Base-by-base conservation (phyloP, 2,329 filamentous ascomycete genomes). In the Pestalotiopsis sp. region DNA sequence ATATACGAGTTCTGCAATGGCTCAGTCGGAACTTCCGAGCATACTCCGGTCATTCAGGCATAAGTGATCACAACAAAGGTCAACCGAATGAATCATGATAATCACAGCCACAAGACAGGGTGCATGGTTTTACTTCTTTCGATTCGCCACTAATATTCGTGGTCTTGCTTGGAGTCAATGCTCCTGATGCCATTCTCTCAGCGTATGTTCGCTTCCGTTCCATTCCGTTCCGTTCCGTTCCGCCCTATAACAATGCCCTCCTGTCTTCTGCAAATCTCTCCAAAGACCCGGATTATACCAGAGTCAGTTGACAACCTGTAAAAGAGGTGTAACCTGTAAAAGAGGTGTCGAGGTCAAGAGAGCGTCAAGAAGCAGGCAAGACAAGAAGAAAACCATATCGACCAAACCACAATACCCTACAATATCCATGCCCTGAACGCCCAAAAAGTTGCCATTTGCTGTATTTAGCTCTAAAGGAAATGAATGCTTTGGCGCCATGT, bases 391-490 rank as follows among this genome's bases (percentile, higher is more conserved):
- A 13, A 14, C 25, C 31, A 20, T 6, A 5, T 14, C 38, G 59
- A 62, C 59, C 59, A 62, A 12, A 62, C n/a, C 59, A 52, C 23
- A 36, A 39, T 62, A 36, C 25, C 25, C 17, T n/a, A 62, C 31
- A 20, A 62, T 11, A 36, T 36, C 59, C 7, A 36, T 59, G 27
- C 57, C 57, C 59, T 38, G 5, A 39, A 62, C 25, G n/a, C 25
- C 59, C 27, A 36, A 61, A 23, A 61, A 62, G 31, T 62, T 62
- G 59, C 59, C 27, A 62, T 39, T 39, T 39, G 59, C 59, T 62
- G 59, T 20, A 36, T 62, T 62, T 27, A 39, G 59, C 31, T 62
- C 59, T 62, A 62, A 59, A 59, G n/a, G 27, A 52, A 52, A 52
- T 20, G 45, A 52, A 17, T 17, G 45, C 45, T 52, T 52, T n/a